Percentiles rank a stretch among this genome's conserved stretches.
These are phyloP conservation scores for Danielozyma ontarioensis DNA, from an alignment of 805 yeast genomes.

Conservation along the genomic window DNA sequence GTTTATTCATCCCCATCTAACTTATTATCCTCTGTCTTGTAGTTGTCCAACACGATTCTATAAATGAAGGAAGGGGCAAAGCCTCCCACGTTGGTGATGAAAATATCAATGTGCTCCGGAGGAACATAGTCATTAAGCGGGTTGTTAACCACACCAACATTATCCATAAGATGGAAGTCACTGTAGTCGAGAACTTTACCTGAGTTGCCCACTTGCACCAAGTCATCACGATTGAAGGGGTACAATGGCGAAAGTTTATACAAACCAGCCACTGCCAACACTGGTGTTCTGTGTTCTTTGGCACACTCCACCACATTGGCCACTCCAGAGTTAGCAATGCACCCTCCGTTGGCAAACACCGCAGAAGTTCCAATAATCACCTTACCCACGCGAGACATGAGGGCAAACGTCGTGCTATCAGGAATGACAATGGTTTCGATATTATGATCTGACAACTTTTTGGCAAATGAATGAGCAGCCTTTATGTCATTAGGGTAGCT, in stretches of 20 bases:
- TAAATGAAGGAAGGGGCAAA: conserved; percentile 94
- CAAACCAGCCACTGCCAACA: conserved; percentile 89
- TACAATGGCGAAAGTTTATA: conserved; percentile 90
- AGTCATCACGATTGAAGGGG: conserved; percentile 79
- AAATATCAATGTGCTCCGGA: conserved; percentile 91
- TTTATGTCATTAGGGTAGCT: conserved; percentile 84
- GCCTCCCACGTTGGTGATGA: conserved; percentile 93
- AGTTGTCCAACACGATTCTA: conserved; percentile 91
- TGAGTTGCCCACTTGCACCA: conserved; percentile 88
- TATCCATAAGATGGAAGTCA: conserved; percentile 62
- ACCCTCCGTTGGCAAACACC: conserved; percentile 95
- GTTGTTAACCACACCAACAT: conserved; percentile 71
- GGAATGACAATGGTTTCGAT: conserved; percentile 90
- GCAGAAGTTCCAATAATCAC: conserved; percentile 90
- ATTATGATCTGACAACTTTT: conserved; percentile 73
- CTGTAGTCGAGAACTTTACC: conserved; percentile 81
- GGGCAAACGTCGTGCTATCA: conserved; percentile 87
- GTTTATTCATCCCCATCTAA: no score
- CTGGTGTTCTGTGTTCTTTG: conserved; percentile 92
- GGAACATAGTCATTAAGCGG: conserved; percentile 88
- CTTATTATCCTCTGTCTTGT: conserved; percentile 78
- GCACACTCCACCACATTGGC: conserved; percentile 95
- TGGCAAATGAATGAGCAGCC: conserved; percentile 74
- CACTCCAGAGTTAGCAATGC: conserved; percentile 84
- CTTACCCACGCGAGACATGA: conserved; percentile 96